These are phyloP conservation scores for Rhizopus delemar DNA, from an alignment of 371 early-diverging fungal species.

Conservation along the genomic window DNA sequence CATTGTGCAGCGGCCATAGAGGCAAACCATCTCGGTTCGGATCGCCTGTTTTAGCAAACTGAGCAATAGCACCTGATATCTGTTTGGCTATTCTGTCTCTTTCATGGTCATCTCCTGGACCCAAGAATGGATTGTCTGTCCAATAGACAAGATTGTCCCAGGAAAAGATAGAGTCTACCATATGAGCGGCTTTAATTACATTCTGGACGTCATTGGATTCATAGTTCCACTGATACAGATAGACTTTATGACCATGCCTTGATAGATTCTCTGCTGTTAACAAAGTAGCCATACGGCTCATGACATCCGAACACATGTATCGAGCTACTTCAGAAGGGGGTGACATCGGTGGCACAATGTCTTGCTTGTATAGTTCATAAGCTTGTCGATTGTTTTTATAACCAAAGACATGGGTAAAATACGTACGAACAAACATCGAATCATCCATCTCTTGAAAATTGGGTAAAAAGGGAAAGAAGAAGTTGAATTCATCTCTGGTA, in stretches of 20 bases:
- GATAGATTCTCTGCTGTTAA: slow-evolving; percentile 30
- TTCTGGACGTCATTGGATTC: slow-evolving; percentile 38
- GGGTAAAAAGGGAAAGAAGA: slow-evolving; percentile 40
- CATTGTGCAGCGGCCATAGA: slow-evolving; percentile 26
- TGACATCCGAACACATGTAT: slow-evolving; percentile 44
- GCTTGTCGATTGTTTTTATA: slow-evolving; percentile 26
- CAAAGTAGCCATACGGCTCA: slow-evolving; percentile 35
- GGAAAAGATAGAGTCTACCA: slow-evolving; percentile 43
- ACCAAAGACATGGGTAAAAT: slow-evolving; percentile 44
- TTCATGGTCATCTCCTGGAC: slow-evolving; percentile 35
- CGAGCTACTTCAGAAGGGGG: slow-evolving; percentile 40
- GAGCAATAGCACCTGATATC: slow-evolving; percentile 28
- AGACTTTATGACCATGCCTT: slow-evolving; percentile 27
- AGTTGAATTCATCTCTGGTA: slow-evolving; percentile 43
- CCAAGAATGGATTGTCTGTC: slow-evolving; percentile 39
- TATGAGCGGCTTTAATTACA: slow-evolving; percentile 45
- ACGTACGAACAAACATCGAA: slow-evolving; percentile 34
- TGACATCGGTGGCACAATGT: slow-evolving; percentile 32
- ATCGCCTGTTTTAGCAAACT: slow-evolving; percentile 28
- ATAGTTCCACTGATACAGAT: slow-evolving; percentile 41
- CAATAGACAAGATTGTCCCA: slow-evolving; percentile 43
- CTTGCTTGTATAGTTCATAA: slow-evolving; percentile 33
- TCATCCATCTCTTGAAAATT: slow-evolving; percentile 41
- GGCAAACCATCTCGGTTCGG: slow-evolving; percentile 37
- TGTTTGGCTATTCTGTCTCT: slow-evolving; percentile 40